phyloP scores from a whole-genome alignment of 1,284 basidiomycete species.

The Golubevia pallescens region DNA sequence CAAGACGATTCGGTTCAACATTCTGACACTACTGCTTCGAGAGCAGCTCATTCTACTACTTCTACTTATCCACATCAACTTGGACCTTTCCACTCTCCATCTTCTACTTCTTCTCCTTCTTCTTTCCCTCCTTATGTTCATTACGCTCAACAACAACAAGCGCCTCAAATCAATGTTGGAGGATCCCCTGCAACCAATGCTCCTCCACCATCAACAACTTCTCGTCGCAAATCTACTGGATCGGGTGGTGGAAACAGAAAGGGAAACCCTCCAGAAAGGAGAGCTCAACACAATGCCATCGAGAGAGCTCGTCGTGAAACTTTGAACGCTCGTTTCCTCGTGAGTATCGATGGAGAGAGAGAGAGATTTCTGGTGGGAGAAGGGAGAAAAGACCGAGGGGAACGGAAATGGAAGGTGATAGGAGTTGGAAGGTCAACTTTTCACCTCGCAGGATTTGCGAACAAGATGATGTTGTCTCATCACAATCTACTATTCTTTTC shows the following conservation, averaged over 20 bases:
- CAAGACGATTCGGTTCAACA: no score
- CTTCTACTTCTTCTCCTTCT: neutral
- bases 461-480: neutral
- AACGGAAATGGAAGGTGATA: no score
- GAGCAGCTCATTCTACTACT: no score
- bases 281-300: conserved; percentile 53
- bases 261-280: conserved; percentile 40
- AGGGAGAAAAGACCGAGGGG: no score
- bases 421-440: no score
- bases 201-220: neutral
- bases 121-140: neutral
- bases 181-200: no score
- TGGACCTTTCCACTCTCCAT: neutral
- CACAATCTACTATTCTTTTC: neutral
- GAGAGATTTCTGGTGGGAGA: no score
- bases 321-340: conserved; percentile 49
- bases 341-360: neutral
- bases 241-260: conserved; percentile 50
- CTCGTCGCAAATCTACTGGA: conserved; percentile 5
- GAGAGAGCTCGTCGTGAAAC: conserved; percentile 47
- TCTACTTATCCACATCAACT: no score
- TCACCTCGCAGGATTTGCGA: no score
- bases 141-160: no score
- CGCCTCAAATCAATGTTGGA: no score
- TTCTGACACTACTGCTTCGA: no score